Percentiles rank a stretch among this genome's conserved stretches.
Conservation (phyloP, 1,284 basidiomycete genomes). For the Cystobasidiaceae sp. region DNA sequence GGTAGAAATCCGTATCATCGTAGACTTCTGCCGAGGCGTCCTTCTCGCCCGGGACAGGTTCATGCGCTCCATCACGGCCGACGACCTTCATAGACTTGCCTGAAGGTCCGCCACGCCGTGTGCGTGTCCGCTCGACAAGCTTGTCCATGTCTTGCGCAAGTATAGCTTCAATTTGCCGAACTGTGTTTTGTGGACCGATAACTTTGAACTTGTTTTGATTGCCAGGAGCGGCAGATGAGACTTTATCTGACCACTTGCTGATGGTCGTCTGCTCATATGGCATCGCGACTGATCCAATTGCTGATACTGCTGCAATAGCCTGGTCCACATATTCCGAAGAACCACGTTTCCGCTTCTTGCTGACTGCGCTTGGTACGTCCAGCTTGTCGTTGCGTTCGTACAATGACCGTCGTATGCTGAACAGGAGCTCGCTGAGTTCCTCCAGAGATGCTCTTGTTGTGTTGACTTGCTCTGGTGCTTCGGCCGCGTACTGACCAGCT, state of each 20-base stretch:
- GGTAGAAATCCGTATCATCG: slow-evolving; percentile 88
- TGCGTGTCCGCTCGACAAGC: slow-evolving; percentile 26
- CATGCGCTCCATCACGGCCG: slow-evolving; percentile 6
- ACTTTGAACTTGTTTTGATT: slow-evolving; percentile 52
- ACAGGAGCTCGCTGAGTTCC: slow-evolving; percentile 31
- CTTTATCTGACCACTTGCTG: slow-evolving; percentile 86
- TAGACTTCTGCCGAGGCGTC: slow-evolving; percentile 53
- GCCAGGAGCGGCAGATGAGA: slow-evolving; percentile 59
- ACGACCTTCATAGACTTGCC: slow-evolving; percentile 23
- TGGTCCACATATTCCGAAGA: not conserved
- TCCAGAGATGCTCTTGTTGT: slow-evolving; percentile 8
- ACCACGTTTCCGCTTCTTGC: slow-evolving; percentile 10
- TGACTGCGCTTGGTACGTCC: slow-evolving; percentile 45
- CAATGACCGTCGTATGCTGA: slow-evolving; percentile 12
- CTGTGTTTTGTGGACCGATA: slow-evolving; percentile 60
- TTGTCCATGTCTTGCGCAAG: slow-evolving; percentile 48
- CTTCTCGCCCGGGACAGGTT: slow-evolving; percentile 22
- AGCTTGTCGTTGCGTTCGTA: slow-evolving; percentile 11
- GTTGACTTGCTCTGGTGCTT: not conserved
- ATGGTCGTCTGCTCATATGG: slow-evolving; percentile 64
- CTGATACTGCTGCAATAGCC: not conserved
- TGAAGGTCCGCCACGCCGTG: not conserved
- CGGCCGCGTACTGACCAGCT: not conserved
- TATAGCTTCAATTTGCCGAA: slow-evolving; percentile 57
- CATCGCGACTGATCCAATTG: slow-evolving; percentile 9